Evolutionary conservation across 2,329 filamentous ascomycete genomes (phyloP).

Genomic region (Talaromyces sp.): DNA sequence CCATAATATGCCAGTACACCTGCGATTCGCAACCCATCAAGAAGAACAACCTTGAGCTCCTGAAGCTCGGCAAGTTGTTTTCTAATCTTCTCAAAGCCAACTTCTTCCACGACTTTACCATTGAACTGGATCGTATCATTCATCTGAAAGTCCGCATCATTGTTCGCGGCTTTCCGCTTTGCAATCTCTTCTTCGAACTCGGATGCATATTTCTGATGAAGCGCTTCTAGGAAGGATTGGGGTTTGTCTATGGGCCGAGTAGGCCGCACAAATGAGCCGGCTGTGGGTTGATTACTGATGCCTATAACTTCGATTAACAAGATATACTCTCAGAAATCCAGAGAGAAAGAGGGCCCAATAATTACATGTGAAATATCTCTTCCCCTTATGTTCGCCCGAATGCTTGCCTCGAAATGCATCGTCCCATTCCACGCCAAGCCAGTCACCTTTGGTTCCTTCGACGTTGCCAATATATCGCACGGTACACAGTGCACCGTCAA

Average conservation of each 20-base stretch:
- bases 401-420: constrained; percentile 83
- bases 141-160: constrained; percentile 21
- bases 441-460: constrained; percentile 69
- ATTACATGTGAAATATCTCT: constrained; percentile 77
- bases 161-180: constrained; percentile 5
- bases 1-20: constrained; percentile 31
- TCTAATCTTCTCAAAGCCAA: constrained; percentile 91
- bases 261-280: constrained; percentile 84
- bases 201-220: constrained; percentile 79
- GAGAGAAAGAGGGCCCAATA: constrained; percentile 13
- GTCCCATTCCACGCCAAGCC: constrained; percentile 98
- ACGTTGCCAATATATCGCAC: constrained; percentile 79
- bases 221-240: constrained; percentile 72
- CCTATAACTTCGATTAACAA: constrained; percentile 38
- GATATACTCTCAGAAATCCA: background rate
- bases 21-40: constrained; percentile 69
- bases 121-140: constrained; percentile 65
- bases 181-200: constrained; percentile 43
- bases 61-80: constrained; percentile 71
- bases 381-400: constrained; percentile 74
- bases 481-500: constrained; percentile 73
- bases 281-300: constrained; percentile 61
- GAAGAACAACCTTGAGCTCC: constrained; percentile 74
- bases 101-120: constrained; percentile 82
- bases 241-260: constrained; percentile 65